These are phyloP conservation scores for Skeletonema potamos DNA, from an alignment of 108 stramenopile genomes.

Conservation along the genomic window DNA sequence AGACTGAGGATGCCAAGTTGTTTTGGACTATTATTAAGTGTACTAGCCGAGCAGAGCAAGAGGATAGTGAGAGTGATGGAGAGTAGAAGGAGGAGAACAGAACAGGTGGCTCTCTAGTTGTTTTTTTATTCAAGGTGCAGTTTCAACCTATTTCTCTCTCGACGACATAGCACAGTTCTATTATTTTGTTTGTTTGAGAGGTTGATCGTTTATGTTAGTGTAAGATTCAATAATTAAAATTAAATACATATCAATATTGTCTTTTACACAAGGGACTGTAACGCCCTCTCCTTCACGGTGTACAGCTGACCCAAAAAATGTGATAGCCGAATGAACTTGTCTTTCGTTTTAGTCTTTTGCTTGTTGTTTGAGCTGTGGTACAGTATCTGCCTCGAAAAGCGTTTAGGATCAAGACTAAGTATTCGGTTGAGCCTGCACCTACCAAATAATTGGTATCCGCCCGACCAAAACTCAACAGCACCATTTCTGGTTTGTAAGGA, in stretches of 20 bases:
- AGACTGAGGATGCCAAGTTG: constrained; percentile 60
- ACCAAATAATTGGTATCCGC: constrained; percentile 71
- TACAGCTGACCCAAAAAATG: constrained; percentile 77
- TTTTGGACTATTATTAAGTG: constrained; percentile 92
- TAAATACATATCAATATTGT: not conserved
- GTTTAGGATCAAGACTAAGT: constrained; percentile 67
- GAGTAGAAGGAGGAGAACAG: not conserved
- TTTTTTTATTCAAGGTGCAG: not conserved
- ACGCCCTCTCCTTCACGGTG: constrained; percentile 65
- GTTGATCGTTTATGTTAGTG: not conserved
- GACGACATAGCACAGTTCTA: not conserved
- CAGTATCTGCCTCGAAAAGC: constrained; percentile 71
- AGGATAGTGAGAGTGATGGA: constrained; percentile 27
- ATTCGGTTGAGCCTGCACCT: constrained; percentile 80
- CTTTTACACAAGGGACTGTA: constrained; percentile 14
- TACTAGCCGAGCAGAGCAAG: constrained; percentile 36
- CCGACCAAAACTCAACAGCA: constrained; percentile 49
- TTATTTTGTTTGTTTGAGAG: not conserved
- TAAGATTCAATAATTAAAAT: not conserved
- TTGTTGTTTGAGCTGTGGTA: constrained; percentile 88
- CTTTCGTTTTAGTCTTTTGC: constrained; percentile 49
- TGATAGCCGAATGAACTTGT: constrained; percentile 56
- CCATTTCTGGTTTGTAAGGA: constrained; percentile 71
- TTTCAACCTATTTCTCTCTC: not conserved
- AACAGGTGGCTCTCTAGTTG: not conserved